phyloP scores from a whole-genome alignment of 352 stramenopile genomes.

The Globisporangium viniferum region DNA sequence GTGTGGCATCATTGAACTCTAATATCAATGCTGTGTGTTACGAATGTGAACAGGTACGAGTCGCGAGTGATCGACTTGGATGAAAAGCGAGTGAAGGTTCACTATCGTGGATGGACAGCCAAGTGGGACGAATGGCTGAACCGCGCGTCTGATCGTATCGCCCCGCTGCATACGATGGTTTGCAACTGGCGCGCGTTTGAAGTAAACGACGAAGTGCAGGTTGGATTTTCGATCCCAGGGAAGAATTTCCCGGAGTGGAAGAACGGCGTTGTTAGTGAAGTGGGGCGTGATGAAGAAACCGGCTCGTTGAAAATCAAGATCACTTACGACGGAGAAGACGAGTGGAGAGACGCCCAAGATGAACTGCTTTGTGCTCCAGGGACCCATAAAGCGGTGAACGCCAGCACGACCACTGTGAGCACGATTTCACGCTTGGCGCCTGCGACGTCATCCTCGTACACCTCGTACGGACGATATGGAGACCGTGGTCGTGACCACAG shows the following conservation, averaged over 20 bases:
- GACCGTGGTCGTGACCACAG: constrained; percentile 30
- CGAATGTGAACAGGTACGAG: constrained; percentile 41
- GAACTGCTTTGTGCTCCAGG: constrained; percentile 57
- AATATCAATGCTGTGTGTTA: not conserved
- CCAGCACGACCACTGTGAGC: constrained; percentile 6
- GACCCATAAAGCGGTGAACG: constrained; percentile 61
- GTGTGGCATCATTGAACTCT: not conserved
- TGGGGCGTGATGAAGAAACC: constrained; percentile 21
- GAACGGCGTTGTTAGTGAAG: constrained; percentile 38
- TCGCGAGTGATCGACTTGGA: constrained; percentile 50
- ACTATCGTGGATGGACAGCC: constrained; percentile 96
- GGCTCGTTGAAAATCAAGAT: constrained; percentile 39
- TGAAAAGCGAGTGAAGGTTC: constrained; percentile 74
- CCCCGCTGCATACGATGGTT: constrained; percentile 87
- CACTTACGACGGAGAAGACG: constrained; percentile 37
- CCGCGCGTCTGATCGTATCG: constrained; percentile 84
- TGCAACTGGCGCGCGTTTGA: constrained; percentile 70
- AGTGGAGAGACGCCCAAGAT: constrained; percentile 58
- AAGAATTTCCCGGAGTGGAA: constrained; percentile 66
- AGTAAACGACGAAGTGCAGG: constrained; percentile 46
- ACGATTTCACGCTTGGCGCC: not conserved
- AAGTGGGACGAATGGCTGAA: constrained; percentile 97
- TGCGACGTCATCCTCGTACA: constrained; percentile 21
- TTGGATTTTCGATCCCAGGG: constrained; percentile 30
- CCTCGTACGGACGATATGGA: constrained; percentile 27